Conservation (phyloP, 2,329 filamentous ascomycete species). For the Aspergillus thermomutatus region DNA sequence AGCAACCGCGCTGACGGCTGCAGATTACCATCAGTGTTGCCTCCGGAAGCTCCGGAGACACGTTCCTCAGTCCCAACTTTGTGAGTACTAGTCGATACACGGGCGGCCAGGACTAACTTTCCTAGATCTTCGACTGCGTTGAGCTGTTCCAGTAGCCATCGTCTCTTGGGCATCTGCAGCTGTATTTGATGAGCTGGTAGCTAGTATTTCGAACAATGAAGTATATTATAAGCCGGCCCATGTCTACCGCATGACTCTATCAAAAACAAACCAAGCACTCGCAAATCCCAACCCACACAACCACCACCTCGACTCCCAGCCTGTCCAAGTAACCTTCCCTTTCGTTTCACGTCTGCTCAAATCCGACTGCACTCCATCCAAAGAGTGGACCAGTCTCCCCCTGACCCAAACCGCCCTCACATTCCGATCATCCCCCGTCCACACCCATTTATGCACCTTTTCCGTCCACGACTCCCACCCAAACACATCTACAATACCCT, state of each 20-base stretch:
- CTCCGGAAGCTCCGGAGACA: conserved; percentile 56
- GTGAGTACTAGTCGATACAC: conserved; percentile 24
- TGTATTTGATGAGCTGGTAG: too few species aligned
- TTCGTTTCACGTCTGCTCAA: not conserved
- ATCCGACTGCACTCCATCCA: conserved; percentile 2
- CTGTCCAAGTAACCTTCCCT: not conserved
- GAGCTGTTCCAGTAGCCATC: conserved; percentile 32
- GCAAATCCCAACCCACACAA: conserved; percentile 4
- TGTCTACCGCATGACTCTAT: conserved; percentile 2
- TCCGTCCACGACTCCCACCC: conserved; percentile 89
- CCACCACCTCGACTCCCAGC: not conserved
- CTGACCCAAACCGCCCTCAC: conserved; percentile 85
- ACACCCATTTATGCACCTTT: conserved; percentile 88
- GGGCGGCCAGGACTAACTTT: too few species aligned
- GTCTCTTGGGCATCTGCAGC: too few species aligned
- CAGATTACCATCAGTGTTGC: conserved; percentile 55
- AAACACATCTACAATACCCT: conserved; percentile 78
- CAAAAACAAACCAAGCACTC: conserved; percentile 1
- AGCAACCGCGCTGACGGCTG: not conserved
- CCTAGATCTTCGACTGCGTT: conserved; percentile 28
- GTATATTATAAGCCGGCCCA: not conserved
- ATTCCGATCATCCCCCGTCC: conserved; percentile 88
- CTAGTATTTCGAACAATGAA: not conserved
- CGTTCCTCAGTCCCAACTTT: conserved; percentile 57
- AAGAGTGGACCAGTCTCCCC: conserved; percentile 71